Conservation (phyloP, 2,329 filamentous ascomycete species). For the Neospermospora avenae region DNA sequence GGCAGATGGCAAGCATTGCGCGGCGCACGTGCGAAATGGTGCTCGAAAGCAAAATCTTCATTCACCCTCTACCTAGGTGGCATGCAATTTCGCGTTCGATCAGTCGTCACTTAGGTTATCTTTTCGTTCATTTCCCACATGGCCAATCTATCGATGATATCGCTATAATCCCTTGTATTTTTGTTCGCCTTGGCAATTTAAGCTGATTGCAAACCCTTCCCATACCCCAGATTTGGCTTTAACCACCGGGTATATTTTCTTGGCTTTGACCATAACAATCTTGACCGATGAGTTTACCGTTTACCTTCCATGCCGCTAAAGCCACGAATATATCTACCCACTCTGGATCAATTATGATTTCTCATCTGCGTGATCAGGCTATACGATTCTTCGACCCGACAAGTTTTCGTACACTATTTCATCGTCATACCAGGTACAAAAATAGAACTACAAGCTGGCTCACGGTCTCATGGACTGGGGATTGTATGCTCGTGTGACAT, state of each 20-base stretch:
- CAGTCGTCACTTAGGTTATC: not conserved
- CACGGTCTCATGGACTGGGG: not conserved
- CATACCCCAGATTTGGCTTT: not conserved
- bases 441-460: not conserved
- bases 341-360: not conserved
- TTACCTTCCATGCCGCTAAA: not conserved
- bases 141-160: not conserved
- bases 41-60: not conserved
- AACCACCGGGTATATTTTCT: not conserved
- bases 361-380: constrained; percentile 1
- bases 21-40: not conserved
- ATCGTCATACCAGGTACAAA: not conserved
- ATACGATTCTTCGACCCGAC: constrained; percentile 1
- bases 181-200: no score
- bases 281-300: no score
- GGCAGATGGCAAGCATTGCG: not conserved
- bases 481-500: not conserved
- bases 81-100: no score
- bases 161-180: no score
- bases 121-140: not conserved
- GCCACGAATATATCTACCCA: not conserved
- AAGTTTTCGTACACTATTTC: not conserved
- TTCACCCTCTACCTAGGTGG: no score
- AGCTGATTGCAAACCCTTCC: not conserved
- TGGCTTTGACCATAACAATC: not conserved